Conservation (phyloP, 768 basidiomycete species). For the Boletus rufocinnamomeus region DNA sequence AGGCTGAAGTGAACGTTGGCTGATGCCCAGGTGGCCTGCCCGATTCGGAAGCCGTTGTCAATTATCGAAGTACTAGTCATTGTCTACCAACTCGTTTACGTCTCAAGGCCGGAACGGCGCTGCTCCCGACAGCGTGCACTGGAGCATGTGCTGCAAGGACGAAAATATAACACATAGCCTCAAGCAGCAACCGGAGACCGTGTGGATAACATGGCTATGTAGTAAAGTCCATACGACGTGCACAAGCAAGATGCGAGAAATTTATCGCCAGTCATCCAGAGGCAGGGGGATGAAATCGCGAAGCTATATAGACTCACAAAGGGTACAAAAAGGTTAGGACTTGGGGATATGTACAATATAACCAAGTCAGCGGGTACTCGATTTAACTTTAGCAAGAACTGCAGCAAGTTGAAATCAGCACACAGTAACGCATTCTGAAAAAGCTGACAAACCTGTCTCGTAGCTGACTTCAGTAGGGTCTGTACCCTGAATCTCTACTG, state of each 20-base stretch:
- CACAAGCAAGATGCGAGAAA: not conserved
- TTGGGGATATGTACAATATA: slow-evolving; percentile 10
- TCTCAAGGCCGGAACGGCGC: not conserved
- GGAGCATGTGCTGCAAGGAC: not conserved
- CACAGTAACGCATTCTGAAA: not conserved
- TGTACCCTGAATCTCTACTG: slow-evolving; percentile 84
- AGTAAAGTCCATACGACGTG: slow-evolving; percentile 6
- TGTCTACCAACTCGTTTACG: not conserved
- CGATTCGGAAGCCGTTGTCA: slow-evolving; percentile 28
- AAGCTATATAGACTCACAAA: slow-evolving; percentile 15
- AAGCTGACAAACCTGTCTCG: slow-evolving; percentile 57
- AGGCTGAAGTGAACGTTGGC: no score
- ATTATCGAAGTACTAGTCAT: slow-evolving; percentile 7
- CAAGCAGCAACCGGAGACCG: not conserved
- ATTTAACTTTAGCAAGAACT: slow-evolving; percentile 23
- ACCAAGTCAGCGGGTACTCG: slow-evolving; percentile 17
- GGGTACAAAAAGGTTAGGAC: slow-evolving; percentile 8
- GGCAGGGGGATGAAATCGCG: not conserved
- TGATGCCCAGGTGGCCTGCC: no score
- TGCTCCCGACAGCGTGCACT: not conserved
- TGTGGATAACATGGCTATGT: slow-evolving; percentile 9
- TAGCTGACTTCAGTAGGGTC: slow-evolving; percentile 70
- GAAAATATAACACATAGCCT: not conserved
- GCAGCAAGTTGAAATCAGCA: slow-evolving; percentile 7
- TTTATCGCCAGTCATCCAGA: slow-evolving; percentile 1